These are phyloP conservation scores for Phytophthora pisi DNA, from an alignment of 352 stramenopile species.

Conservation along the genomic window DNA sequence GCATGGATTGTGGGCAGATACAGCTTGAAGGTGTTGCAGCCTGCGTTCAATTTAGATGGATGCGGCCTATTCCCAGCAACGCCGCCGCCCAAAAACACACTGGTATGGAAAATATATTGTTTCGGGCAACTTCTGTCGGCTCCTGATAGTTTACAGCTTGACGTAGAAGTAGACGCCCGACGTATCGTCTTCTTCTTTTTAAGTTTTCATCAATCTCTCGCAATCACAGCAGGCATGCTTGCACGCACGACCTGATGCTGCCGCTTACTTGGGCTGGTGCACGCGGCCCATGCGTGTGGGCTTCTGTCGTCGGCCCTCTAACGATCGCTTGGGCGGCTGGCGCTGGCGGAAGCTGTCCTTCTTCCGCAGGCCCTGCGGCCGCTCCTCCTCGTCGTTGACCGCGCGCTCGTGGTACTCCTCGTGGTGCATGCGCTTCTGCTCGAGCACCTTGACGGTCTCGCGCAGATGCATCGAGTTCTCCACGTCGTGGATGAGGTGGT, in stretches of 20 bases:
- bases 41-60: too few relatives aligned
- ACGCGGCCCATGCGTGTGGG: constrained; percentile 64
- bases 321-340: constrained; percentile 47
- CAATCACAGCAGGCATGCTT: background rate
- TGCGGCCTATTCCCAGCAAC: too few relatives aligned
- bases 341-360: constrained; percentile 52
- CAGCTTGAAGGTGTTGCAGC: too few relatives aligned
- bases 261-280: constrained; percentile 66
- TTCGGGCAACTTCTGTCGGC: constrained; percentile 29
- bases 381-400: constrained; percentile 60
- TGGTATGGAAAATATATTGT: constrained; percentile 21
- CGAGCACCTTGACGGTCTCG: constrained; percentile 61
- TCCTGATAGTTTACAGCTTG: constrained; percentile 31
- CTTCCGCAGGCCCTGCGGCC: constrained; percentile 48
- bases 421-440: constrained; percentile 66
- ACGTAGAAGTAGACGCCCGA: constrained; percentile 25
- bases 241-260: background rate
- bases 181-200: constrained; percentile 17
- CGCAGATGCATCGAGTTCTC: constrained; percentile 70
- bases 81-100: too few relatives aligned
- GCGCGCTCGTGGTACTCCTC: constrained; percentile 68
- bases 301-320: constrained; percentile 53
- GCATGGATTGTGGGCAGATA: too few relatives aligned
- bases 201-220: constrained; percentile 10
- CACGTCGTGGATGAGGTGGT: constrained; percentile 72